Evolutionary conservation across 2,329 filamentous ascomycete species (phyloP).

Genomic region (Diaporthe nobilis): DNA sequence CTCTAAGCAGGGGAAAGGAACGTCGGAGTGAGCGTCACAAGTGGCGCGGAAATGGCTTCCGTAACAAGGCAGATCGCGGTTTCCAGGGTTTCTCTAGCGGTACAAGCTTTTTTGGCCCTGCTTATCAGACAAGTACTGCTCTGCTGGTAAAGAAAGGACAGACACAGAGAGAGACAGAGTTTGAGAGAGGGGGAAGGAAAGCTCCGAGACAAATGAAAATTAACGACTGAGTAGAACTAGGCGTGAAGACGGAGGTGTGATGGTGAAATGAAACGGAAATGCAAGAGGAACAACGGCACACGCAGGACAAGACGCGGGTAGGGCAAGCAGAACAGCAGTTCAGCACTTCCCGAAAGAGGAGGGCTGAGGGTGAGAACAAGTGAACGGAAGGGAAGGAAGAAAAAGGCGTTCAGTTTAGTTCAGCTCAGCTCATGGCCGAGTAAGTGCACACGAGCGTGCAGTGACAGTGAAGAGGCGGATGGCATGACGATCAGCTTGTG

Average conservation of each 20-base stretch:
- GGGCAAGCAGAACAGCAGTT: neutral
- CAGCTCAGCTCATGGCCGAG: constrained; percentile 31
- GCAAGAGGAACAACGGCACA: neutral
- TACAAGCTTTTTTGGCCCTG: constrained; percentile 18
- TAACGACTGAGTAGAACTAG: constrained; percentile 2
- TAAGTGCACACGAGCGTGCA: constrained; percentile 12
- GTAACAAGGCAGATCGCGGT: constrained; percentile 25
- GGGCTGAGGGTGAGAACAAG: constrained; percentile 18
- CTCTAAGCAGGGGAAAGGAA: constrained; percentile 5
- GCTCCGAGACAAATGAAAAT: constrained; percentile 30
- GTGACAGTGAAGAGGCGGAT: constrained; percentile 10
- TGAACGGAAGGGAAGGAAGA: constrained; percentile 37
- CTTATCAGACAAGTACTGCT: neutral
- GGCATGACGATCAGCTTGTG: constrained; percentile 31
- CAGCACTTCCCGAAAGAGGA: neutral
- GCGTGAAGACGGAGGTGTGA: neutral
- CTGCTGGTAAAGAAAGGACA: neutral
- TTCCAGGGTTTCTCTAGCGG: constrained; percentile 29
- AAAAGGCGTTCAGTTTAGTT: neutral
- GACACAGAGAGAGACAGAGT: neutral
- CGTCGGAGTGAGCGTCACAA: constrained; percentile 24
- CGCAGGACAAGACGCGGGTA: neutral
- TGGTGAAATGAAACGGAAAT: neutral
- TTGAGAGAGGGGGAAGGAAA: neutral
- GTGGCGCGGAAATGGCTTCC: constrained; percentile 18